phyloP scores from a whole-genome alignment of 345 rosid species.

The Excoecaria cochinchinensis region DNA sequence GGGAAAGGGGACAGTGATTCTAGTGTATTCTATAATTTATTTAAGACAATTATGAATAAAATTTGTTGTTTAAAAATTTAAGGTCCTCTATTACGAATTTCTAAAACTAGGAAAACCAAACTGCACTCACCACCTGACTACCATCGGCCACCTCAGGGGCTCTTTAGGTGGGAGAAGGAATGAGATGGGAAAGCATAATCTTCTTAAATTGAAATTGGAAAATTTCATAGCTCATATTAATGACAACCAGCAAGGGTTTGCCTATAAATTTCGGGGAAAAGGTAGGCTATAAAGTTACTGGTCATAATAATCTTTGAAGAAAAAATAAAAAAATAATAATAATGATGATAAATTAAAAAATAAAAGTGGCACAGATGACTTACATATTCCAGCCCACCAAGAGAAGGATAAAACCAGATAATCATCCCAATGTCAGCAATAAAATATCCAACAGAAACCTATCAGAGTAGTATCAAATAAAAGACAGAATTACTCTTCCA shows the following conservation, averaged over 20 bases:
- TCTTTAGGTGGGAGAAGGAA: not conserved
- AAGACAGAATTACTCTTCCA: not conserved
- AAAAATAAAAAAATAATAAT: not conserved
- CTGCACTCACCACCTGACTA: not conserved
- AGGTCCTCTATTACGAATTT: not conserved
- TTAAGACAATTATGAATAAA: not conserved
- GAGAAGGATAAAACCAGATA: constrained; percentile 74
- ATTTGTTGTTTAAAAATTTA: not conserved
- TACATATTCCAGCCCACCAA: constrained; percentile 88
- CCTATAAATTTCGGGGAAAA: not conserved
- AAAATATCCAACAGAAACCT: constrained; percentile 93
- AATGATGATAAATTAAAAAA: not conserved
- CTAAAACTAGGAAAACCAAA: not conserved
- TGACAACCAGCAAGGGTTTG: not conserved
- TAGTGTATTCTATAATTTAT: not conserved
- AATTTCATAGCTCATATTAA: not conserved
- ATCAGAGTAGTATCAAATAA: constrained; percentile 20
- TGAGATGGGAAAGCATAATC: not conserved
- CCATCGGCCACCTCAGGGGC: not conserved
- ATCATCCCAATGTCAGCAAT: constrained; percentile 75
- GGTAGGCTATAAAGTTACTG: not conserved
- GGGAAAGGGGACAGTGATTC: not conserved
- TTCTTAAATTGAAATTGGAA: not conserved
- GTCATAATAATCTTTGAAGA: not conserved
- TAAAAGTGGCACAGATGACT: constrained; percentile 23